These are phyloP conservation scores for Gonium pectorale DNA, from an alignment of 139 green algal genomes.

Conservation along the genomic window DNA sequence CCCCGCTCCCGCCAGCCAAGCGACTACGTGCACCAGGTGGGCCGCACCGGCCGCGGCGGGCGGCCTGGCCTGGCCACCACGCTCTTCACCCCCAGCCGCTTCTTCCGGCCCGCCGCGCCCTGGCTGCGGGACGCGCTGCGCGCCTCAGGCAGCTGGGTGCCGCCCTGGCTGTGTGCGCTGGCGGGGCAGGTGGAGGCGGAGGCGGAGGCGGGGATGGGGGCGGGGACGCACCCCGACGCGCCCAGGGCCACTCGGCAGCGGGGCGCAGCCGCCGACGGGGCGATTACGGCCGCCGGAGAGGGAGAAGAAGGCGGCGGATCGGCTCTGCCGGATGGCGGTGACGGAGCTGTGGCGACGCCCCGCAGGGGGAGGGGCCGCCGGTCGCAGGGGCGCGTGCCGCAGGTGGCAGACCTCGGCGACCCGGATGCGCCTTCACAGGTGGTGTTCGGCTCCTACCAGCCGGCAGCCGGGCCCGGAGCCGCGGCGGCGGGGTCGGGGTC, in stretches of 20 bases:
- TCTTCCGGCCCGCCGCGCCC: conserved; percentile 61
- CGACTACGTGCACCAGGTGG: conserved; percentile 69
- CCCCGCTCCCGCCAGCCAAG: background rate
- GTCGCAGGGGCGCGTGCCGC: background rate
- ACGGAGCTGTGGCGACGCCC: too few relatives aligned
- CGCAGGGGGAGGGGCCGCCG: background rate
- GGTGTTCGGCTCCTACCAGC: background rate
- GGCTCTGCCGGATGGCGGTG: too few relatives aligned
- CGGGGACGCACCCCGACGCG: too few relatives aligned
- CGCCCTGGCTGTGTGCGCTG: conserved; percentile 48
- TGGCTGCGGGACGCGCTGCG: conserved; percentile 69
- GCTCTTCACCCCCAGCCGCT: conserved; percentile 80
- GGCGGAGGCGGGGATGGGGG: background rate
- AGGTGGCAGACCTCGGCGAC: background rate
- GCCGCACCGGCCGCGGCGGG: conserved; percentile 82
- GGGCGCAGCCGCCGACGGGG: background rate
- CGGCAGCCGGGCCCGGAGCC: background rate
- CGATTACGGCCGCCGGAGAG: too few relatives aligned
- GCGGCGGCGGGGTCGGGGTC: background rate
- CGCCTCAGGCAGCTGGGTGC: conserved; percentile 65
- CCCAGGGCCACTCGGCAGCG: too few relatives aligned
- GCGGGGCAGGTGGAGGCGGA: background rate
- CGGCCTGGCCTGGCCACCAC: conserved; percentile 71
- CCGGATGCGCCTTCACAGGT: background rate
- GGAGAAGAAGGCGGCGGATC: too few relatives aligned